Conservation (phyloP, 148 eudicot genomes). For the Vaccinium myrtillus region DNA sequence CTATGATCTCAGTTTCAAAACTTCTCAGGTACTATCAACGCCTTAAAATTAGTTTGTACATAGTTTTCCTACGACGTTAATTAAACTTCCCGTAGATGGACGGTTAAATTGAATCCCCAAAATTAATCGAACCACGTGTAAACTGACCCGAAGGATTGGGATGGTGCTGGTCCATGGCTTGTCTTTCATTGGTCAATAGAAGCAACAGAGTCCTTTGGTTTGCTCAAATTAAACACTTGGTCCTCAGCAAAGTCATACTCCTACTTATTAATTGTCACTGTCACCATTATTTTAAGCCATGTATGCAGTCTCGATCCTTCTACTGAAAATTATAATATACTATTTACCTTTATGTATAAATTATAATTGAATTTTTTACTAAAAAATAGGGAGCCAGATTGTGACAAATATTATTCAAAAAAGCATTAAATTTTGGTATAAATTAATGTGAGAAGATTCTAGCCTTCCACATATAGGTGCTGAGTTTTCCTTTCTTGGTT, state of each 20-base stretch:
- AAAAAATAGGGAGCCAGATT: neutral
- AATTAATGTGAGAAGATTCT: neutral
- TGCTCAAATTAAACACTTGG: neutral
- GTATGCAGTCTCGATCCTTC: constrained; percentile 3
- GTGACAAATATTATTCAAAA: neutral
- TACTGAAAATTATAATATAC: neutral
- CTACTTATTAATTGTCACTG: neutral
- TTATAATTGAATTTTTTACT: neutral
- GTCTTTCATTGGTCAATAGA: neutral
- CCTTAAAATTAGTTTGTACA: too few relatives aligned
- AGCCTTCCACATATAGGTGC: constrained; percentile 9
- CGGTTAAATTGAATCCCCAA: too few relatives aligned
- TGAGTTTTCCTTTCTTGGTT: constrained; percentile 12
- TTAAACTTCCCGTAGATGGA: too few relatives aligned
- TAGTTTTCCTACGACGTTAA: too few relatives aligned
- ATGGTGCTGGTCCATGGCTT: neutral
- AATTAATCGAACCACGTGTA: too few relatives aligned
- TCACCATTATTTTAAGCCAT: neutral
- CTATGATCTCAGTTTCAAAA: too few relatives aligned
- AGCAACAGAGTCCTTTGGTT: neutral
- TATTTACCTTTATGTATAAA: neutral
- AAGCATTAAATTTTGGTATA: neutral
- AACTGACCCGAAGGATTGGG: neutral
- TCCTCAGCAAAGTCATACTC: neutral
- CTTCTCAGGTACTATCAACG: too few relatives aligned